Evolutionary conservation across 1,284 basidiomycete species (phyloP).

Genomic region (Moniliophthora roreri): DNA sequence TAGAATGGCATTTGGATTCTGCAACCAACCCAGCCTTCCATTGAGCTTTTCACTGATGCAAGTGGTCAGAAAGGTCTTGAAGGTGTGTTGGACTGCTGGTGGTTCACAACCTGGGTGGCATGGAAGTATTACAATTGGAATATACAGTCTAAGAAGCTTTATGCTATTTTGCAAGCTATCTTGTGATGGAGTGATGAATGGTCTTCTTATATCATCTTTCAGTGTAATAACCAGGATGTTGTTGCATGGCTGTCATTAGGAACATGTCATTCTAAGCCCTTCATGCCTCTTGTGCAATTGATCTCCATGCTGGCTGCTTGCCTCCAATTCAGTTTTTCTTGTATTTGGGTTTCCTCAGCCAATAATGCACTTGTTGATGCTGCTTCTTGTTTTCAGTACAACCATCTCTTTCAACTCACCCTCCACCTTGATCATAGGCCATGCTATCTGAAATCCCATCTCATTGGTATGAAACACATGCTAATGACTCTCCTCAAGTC

Average conservation of each 20-base stretch:
- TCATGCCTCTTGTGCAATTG: constrained; percentile 15
- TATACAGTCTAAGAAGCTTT: constrained; percentile 28
- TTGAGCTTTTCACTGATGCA: constrained; percentile 27
- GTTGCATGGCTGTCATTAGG: constrained; percentile 15
- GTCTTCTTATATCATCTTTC: constrained; percentile 26
- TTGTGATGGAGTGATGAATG: constrained; percentile 25
- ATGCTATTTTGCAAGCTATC: constrained; percentile 27
- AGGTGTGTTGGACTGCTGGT: constrained; percentile 18
- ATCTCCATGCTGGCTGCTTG: constrained; percentile 20
- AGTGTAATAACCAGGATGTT: constrained; percentile 31
- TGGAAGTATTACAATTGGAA: constrained; percentile 18
- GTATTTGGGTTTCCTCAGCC: constrained; percentile 22
- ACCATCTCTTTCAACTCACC: constrained; percentile 26
- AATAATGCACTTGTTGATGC: constrained; percentile 23
- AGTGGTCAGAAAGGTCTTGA: constrained; percentile 28
- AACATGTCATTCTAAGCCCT: constrained; percentile 18
- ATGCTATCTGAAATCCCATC: constrained; percentile 24
- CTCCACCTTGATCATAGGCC: constrained; percentile 22
- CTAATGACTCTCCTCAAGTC: constrained; percentile 20
- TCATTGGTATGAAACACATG: constrained; percentile 25
- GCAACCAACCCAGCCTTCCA: constrained; percentile 10
- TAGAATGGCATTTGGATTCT: constrained; percentile 34
- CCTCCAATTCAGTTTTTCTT: constrained; percentile 25
- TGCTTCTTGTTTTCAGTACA: constrained; percentile 29
- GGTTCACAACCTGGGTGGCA: constrained; percentile 24